Evolutionary conservation across 768 basidiomycete genomes (phyloP).

Genomic region (Cyathus striatus): DNA sequence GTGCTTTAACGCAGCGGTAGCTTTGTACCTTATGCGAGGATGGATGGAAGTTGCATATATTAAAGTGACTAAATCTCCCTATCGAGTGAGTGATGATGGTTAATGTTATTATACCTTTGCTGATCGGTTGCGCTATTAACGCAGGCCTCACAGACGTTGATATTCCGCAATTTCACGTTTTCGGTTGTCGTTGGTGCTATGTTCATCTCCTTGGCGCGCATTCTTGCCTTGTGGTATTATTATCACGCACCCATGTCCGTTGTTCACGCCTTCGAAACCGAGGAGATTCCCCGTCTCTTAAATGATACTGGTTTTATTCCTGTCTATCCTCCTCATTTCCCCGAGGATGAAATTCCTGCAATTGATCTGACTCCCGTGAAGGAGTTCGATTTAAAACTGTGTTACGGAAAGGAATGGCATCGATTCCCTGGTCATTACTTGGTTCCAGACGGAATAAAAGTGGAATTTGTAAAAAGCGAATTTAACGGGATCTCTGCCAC

Average conservation of each 20-base stretch:
- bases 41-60: constrained; percentile 81
- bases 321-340: constrained; percentile 27
- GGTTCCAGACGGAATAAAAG: constrained; percentile 74
- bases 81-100: constrained; percentile 51
- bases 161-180: constrained; percentile 77
- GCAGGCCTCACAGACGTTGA: constrained; percentile 69
- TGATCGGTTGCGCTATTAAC: constrained; percentile 7
- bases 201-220: constrained; percentile 73
- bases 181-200: constrained; percentile 61
- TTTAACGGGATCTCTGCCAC: constrained; percentile 87
- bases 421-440: constrained; percentile 90
- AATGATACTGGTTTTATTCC: constrained; percentile 65
- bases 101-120: not conserved
- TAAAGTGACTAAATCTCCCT: constrained; percentile 75
- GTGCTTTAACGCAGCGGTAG: constrained; percentile 92
- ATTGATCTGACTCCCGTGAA: constrained; percentile 68
- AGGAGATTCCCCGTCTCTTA: constrained; percentile 79
- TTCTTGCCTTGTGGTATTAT: constrained; percentile 79
- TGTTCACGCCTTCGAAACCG: constrained; percentile 62
- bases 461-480: constrained; percentile 89
- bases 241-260: constrained; percentile 86
- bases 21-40: constrained; percentile 78
- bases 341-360: constrained; percentile 38
- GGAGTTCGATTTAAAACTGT: constrained; percentile 70
- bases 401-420: constrained; percentile 94